phyloP scores from a whole-genome alignment of 1,284 basidiomycete species.

The Hypsizygus ulmarius region DNA sequence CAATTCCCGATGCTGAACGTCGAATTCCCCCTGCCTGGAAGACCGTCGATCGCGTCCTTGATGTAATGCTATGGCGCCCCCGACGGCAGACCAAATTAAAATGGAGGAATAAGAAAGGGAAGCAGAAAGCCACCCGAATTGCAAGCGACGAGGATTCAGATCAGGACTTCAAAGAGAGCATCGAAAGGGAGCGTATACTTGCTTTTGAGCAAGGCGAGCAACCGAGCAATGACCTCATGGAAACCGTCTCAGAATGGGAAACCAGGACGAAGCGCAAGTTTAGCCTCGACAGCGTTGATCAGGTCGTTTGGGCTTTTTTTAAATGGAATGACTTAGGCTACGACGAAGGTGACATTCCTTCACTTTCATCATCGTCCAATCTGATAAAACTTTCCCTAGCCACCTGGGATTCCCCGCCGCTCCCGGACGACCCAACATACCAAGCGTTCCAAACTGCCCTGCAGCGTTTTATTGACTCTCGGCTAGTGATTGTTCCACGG shows the following conservation, averaged over 20 bases:
- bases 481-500: conserved; percentile 58
- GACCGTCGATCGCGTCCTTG: conserved; percentile 78
- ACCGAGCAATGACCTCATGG: conserved; percentile 47
- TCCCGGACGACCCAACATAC: conserved; percentile 53
- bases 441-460: conserved; percentile 68
- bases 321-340: conserved; percentile 93
- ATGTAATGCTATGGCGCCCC: conserved; percentile 63
- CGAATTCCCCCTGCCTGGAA: conserved; percentile 75
- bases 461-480: conserved; percentile 60
- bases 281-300: conserved; percentile 49
- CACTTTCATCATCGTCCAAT: not conserved
- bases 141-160: conserved; percentile 28
- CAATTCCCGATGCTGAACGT: conserved; percentile 59
- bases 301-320: conserved; percentile 75
- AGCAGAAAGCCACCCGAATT: conserved; percentile 21
- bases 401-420: conserved; percentile 89
- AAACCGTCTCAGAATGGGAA: conserved; percentile 64
- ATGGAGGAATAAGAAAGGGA: conserved; percentile 21
- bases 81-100: conserved; percentile 25
- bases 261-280: conserved; percentile 42
- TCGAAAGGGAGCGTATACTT: conserved; percentile 35
- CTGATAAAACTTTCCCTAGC: conserved; percentile 41
- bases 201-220: conserved; percentile 57
- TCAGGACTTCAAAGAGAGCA: conserved; percentile 32
- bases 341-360: conserved; percentile 64